Conservation (phyloP, 495 filamentous ascomycete genomes). For the Aspergillus ostianus region DNA sequence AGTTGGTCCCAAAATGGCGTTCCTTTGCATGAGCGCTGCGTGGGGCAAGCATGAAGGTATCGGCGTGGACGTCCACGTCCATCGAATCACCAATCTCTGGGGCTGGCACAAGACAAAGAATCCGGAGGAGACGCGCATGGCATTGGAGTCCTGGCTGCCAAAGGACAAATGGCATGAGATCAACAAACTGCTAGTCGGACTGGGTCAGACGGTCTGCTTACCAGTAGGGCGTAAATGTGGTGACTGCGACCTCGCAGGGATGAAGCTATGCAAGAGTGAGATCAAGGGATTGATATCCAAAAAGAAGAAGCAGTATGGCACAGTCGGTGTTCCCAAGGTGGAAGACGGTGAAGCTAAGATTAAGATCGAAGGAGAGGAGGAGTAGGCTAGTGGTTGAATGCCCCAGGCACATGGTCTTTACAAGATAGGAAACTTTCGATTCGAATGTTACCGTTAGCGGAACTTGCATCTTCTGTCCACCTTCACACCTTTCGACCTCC, state of each 20-base stretch:
- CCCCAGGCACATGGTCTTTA: constrained; percentile 7
- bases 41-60: constrained; percentile 64
- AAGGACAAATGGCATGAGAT: constrained; percentile 90
- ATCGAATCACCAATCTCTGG: constrained; percentile 96
- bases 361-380: constrained; percentile 28
- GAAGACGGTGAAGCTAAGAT: constrained; percentile 35
- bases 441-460: background rate
- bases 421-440: background rate
- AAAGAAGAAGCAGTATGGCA: constrained; percentile 43
- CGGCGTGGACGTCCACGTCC: constrained; percentile 67
- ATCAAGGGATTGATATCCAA: constrained; percentile 41
- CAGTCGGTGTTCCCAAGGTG: constrained; percentile 39
- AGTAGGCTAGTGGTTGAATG: background rate
- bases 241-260: constrained; percentile 73
- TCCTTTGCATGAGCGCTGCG: constrained; percentile 76
- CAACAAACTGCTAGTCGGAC: constrained; percentile 85
- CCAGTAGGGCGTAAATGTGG: constrained; percentile 79
- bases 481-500: background rate
- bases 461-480: background rate
- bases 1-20: constrained; percentile 97
- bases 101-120: constrained; percentile 83
- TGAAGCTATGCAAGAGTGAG: constrained; percentile 73
- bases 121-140: constrained; percentile 80
- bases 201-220: constrained; percentile 85
- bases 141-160: constrained; percentile 82